Percentiles rank a stretch among this genome's conserved stretches.
These are phyloP conservation scores for Pseudocercospora crystallina DNA, from an alignment of 2,329 filamentous ascomycete species.

Conservation along the genomic window DNA sequence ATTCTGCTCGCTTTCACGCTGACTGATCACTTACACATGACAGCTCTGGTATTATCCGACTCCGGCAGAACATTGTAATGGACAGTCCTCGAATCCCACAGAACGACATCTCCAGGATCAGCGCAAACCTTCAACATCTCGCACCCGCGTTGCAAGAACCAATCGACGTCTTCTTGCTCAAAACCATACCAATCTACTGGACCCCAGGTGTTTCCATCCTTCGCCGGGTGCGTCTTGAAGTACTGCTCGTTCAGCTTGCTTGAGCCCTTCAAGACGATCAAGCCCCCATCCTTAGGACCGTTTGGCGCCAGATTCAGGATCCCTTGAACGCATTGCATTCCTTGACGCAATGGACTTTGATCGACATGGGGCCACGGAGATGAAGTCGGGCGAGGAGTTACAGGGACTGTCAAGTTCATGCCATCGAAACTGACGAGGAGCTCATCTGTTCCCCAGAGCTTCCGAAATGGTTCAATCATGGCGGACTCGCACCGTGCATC, in stretches of 20 bases:
- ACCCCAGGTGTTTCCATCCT: slow-evolving; percentile 17
- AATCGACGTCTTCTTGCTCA: slow-evolving; percentile 15
- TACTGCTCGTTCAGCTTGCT: slow-evolving; percentile 14
- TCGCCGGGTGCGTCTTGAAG: slow-evolving; percentile 17
- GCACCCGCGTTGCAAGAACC: slow-evolving; percentile 14
- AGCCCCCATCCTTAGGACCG: slow-evolving; percentile 20
- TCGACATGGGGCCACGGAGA: slow-evolving; percentile 11
- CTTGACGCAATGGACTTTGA: slow-evolving; percentile 10
- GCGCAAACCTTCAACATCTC: slow-evolving; percentile 17
- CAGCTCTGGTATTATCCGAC: slow-evolving; percentile 16
- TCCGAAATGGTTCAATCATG: too few relatives aligned
- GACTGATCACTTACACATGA: slow-evolving; percentile 15
- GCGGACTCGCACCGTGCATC: too few relatives aligned
- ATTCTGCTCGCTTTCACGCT: neutral
- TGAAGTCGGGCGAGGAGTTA: too few relatives aligned
- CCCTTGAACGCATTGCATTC: slow-evolving; percentile 14
- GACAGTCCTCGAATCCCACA: slow-evolving; percentile 40
- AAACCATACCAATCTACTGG: slow-evolving; percentile 21
- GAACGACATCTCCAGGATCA: slow-evolving; percentile 23
- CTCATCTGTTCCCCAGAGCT: too few relatives aligned
- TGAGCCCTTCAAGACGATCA: slow-evolving; percentile 15
- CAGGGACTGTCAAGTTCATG: too few relatives aligned
- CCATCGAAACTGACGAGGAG: too few relatives aligned
- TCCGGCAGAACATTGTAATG: slow-evolving; percentile 39
- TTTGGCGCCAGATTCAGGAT: slow-evolving; percentile 22